Percentiles rank a stretch among this genome's conserved stretches.
phyloP scores from a whole-genome alignment of 495 filamentous ascomycete genomes.

The Annulohypoxylon bovei region DNA sequence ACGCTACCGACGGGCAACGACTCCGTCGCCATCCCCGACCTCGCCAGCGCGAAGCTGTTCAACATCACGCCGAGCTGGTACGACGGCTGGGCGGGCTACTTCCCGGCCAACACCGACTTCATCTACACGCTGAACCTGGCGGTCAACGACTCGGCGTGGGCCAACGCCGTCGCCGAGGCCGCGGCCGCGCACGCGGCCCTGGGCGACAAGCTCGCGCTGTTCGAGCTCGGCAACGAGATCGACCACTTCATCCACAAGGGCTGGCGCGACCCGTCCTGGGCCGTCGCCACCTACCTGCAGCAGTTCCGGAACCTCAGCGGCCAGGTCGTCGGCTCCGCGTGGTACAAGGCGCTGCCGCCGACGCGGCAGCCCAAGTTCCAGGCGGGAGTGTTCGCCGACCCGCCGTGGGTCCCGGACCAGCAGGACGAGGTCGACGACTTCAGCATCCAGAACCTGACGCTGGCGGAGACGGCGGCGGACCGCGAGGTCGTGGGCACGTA shows the following conservation, averaged over 20 bases:
- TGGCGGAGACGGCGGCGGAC: conserved; percentile 68
- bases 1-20: conserved; percentile 34
- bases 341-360: conserved; percentile 28
- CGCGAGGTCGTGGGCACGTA: conserved; percentile 36
- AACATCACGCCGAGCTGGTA: conserved; percentile 45
- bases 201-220: conserved; percentile 31
- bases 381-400: conserved; percentile 46
- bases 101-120: conserved; percentile 41
- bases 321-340: conserved; percentile 33
- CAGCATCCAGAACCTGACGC: conserved; percentile 47
- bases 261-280: conserved; percentile 43
- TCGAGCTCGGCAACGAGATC: conserved; percentile 50
- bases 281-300: conserved; percentile 32
- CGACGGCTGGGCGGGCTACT: conserved; percentile 43
- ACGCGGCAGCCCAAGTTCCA: conserved; percentile 45
- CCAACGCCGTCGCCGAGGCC: conserved; percentile 42
- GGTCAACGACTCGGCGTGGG: conserved; percentile 39
- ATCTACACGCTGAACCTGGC: conserved; percentile 46
- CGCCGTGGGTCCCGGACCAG: conserved; percentile 46
- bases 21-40: conserved; percentile 35
- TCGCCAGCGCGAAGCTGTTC: conserved; percentile 26
- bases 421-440: conserved; percentile 48
- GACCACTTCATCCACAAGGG: conserved; percentile 48
- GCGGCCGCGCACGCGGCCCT: conserved; percentile 39
- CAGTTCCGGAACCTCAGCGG: conserved; percentile 45